phyloP scores from a whole-genome alignment of 1,139 yeast species.

The Zygoascus sp. region DNA sequence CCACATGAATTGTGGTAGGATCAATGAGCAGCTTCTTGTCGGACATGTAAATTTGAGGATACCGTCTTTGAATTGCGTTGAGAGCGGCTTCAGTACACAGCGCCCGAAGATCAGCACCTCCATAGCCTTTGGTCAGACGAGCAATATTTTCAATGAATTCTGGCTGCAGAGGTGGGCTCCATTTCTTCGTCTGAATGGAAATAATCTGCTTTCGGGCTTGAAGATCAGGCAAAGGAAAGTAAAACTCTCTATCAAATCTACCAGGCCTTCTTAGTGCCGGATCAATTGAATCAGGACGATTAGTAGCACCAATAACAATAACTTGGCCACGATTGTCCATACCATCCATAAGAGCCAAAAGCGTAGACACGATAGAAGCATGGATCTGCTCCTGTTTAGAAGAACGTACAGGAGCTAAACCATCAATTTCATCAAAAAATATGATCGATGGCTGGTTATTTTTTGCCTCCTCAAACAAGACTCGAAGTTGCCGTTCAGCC shows the following conservation, averaged over 20 bases:
- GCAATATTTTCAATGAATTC: slow-evolving; percentile 67
- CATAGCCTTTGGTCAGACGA: slow-evolving; percentile 85
- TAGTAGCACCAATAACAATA: slow-evolving; percentile 96
- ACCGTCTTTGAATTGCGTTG: slow-evolving; percentile 82
- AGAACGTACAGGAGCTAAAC: slow-evolving; percentile 87
- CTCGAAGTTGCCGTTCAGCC: slow-evolving; percentile 90
- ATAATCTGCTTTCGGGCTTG: slow-evolving; percentile 75
- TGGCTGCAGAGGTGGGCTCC: slow-evolving; percentile 69
- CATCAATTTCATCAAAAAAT: slow-evolving; percentile 97
- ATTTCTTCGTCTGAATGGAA: slow-evolving; percentile 78
- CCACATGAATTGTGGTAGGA: slow-evolving; percentile 65
- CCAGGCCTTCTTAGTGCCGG: slow-evolving; percentile 98
- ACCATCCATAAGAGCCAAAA: slow-evolving; percentile 92
- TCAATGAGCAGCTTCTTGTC: slow-evolving; percentile 70
- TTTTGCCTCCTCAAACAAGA: slow-evolving; percentile 92
- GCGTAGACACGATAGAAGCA: slow-evolving; percentile 90
- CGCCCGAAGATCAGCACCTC: slow-evolving; percentile 96
- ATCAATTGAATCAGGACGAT: slow-evolving; percentile 95
- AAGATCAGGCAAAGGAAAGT: slow-evolving; percentile 86
- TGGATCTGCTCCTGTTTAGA: slow-evolving; percentile 67
- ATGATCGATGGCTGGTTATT: slow-evolving; percentile 94
- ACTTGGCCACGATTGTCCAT: slow-evolving; percentile 98
- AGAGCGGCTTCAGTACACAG: slow-evolving; percentile 94
- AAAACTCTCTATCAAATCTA: slow-evolving; percentile 93
- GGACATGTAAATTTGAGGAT: slow-evolving; percentile 86